These are phyloP conservation scores for Colletotrichum caudatum DNA, from an alignment of 2,329 filamentous ascomycete genomes.

Conservation along the genomic window DNA sequence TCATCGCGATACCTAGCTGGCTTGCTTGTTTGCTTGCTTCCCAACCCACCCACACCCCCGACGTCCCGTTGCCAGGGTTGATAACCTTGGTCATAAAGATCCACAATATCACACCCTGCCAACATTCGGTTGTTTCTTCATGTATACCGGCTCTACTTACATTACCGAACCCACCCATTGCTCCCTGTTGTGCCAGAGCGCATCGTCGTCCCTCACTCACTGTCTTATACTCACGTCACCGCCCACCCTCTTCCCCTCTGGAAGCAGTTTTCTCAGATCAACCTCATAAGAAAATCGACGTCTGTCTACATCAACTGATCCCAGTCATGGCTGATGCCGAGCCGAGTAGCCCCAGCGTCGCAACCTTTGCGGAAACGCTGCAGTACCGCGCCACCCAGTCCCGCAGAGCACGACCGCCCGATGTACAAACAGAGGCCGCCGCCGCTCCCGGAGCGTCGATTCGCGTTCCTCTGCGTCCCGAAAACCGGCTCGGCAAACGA, in stretches of 20 bases:
- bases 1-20: conserved; percentile 8
- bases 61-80: conserved; percentile 28
- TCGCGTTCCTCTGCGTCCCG: conserved; percentile 56
- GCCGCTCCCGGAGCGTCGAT: conserved; percentile 49
- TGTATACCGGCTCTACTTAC: conserved; percentile 37
- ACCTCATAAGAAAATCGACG: conserved; percentile 10
- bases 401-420: conserved; percentile 55
- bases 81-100: conserved; percentile 28
- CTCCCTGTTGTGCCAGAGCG: conserved; percentile 35
- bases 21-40: background rate
- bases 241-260: conserved; percentile 4
- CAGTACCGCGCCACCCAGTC: conserved; percentile 50
- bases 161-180: conserved; percentile 33
- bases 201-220: conserved; percentile 20
- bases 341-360: conserved; percentile 34
- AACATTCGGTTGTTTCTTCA: conserved; percentile 37
- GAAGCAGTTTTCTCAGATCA: conserved; percentile 6
- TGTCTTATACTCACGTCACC: conserved; percentile 40
- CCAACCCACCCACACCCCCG: conserved; percentile 14
- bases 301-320: conserved; percentile 18
- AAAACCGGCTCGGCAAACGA: conserved; percentile 57
- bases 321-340: conserved; percentile 40
- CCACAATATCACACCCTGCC: conserved; percentile 36
- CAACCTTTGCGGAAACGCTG: conserved; percentile 45
- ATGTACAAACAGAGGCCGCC: conserved; percentile 46